phyloP scores from a whole-genome alignment of 345 rosid species.

The Laguncularia racemosa region DNA sequence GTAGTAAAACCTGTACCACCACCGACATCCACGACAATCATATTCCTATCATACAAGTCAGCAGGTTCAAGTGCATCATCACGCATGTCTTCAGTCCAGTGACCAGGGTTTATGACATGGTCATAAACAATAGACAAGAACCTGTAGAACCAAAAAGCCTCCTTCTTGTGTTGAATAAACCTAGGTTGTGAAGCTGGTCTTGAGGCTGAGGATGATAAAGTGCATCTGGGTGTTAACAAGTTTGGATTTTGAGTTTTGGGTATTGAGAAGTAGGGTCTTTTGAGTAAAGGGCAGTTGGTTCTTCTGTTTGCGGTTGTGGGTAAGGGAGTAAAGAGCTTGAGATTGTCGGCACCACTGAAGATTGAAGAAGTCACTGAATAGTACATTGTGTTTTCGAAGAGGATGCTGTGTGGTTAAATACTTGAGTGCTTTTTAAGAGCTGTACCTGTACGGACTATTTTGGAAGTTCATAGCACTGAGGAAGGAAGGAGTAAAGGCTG shows the following conservation, averaged over 20 bases:
- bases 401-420: not conserved
- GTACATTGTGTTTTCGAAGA: not conserved
- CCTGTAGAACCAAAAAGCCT: constrained; percentile 98
- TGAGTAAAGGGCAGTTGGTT: too few species aligned
- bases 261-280: too few species aligned
- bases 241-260: not conserved
- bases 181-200: constrained; percentile 92
- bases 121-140: constrained; percentile 92
- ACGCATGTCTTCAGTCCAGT: constrained; percentile 98
- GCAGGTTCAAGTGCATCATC: constrained; percentile 98
- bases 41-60: constrained; percentile 56
- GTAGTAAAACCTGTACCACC: constrained; percentile 99
- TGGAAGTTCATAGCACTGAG: too few species aligned
- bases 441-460: too few species aligned
- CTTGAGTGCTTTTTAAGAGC: not conserved
- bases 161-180: constrained; percentile 96
- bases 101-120: constrained; percentile 84
- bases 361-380: constrained; percentile 58
- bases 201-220: constrained; percentile 62
- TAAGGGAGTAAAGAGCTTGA: constrained; percentile 18
- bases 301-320: too few species aligned
- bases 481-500: too few species aligned
- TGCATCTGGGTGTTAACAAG: constrained; percentile 41
- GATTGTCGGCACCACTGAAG: constrained; percentile 58
- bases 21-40: constrained; percentile 96